phyloP scores from a whole-genome alignment of 164 flowering plant species.

The Euptelea pleiosperma region DNA sequence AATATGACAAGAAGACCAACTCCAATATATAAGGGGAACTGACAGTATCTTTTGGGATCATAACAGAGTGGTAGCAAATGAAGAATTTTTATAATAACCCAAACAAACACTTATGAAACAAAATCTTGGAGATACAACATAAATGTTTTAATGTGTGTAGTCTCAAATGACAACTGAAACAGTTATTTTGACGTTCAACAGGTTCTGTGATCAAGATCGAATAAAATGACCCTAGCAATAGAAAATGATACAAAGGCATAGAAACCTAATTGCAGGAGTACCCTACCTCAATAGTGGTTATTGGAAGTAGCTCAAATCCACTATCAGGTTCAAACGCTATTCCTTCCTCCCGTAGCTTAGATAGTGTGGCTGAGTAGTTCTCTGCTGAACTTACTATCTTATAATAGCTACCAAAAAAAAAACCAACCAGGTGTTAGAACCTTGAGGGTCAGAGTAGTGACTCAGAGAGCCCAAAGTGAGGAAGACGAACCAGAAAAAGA shows the following conservation, averaged over 20 bases:
- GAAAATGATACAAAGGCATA: background rate
- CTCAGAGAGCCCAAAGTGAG: background rate
- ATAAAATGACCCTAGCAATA: background rate
- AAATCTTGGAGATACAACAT: too few relatives aligned
- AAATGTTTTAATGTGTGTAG: too few relatives aligned
- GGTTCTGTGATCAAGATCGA: background rate
- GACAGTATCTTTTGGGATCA: too few relatives aligned
- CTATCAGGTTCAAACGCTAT: constrained; percentile 78
- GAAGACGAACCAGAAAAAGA: too few relatives aligned
- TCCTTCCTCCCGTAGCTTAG: constrained; percentile 78
- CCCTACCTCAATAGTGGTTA: constrained; percentile 66
- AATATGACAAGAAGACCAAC: too few relatives aligned
- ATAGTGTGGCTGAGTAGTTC: constrained; percentile 50
- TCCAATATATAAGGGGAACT: too few relatives aligned
- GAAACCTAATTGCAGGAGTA: background rate
- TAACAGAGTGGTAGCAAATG: too few relatives aligned
- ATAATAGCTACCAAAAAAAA: constrained; percentile 43
- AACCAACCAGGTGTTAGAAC: constrained; percentile 1
- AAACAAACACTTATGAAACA: too few relatives aligned
- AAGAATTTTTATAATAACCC: too few relatives aligned
- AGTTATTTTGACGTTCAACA: background rate
- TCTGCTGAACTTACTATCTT: constrained; percentile 73
- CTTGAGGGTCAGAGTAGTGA: background rate
- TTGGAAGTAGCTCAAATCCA: constrained; percentile 86
- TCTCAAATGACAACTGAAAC: too few relatives aligned